Evolutionary conservation across 768 basidiomycete species (phyloP).

Genomic region (Suillus discolor): DNA sequence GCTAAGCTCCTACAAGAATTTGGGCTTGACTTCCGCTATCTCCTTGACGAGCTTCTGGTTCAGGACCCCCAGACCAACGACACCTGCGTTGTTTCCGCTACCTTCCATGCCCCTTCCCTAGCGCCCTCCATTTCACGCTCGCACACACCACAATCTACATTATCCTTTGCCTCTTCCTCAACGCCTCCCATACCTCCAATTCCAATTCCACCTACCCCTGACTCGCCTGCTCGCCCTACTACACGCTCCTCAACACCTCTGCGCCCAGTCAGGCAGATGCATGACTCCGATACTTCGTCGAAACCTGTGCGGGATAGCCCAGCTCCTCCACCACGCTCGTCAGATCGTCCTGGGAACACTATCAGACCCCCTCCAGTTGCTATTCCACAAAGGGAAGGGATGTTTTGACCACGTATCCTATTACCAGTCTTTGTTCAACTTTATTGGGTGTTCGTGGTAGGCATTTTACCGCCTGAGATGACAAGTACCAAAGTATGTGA

Average conservation of each 20-base stretch:
- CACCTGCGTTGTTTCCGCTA: conserved; percentile 31
- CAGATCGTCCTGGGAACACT: conserved; percentile 63
- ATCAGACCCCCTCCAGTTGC: conserved; percentile 52
- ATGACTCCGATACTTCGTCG: conserved; percentile 31
- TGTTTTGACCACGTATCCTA: conserved; percentile 47
- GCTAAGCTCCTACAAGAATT: conserved; percentile 84
- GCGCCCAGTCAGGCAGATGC: conserved; percentile 17
- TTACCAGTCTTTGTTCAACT: background rate
- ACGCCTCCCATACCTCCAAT: conserved; percentile 16
- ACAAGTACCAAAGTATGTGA: background rate
- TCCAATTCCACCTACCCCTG: conserved; percentile 20
- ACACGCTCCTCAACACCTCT: conserved; percentile 26
- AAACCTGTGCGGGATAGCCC: conserved; percentile 36
- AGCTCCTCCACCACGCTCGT: conserved; percentile 67
- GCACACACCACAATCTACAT: conserved; percentile 18
- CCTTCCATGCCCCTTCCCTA: conserved; percentile 24
- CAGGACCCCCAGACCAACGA: conserved; percentile 47
- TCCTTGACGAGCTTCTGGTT: conserved; percentile 75
- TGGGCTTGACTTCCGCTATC: conserved; percentile 91
- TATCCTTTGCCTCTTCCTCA: conserved; percentile 5
- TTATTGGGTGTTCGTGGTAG: background rate
- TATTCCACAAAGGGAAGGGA: conserved; percentile 59
- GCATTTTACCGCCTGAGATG: background rate
- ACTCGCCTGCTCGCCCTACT: conserved; percentile 31
- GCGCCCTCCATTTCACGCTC: conserved; percentile 22